A percentile compares a stretch with the other conserved stretches of the same genome.
phyloP scores from a whole-genome alignment of 106 monocot species.

The Cymbidium sinense region DNA sequence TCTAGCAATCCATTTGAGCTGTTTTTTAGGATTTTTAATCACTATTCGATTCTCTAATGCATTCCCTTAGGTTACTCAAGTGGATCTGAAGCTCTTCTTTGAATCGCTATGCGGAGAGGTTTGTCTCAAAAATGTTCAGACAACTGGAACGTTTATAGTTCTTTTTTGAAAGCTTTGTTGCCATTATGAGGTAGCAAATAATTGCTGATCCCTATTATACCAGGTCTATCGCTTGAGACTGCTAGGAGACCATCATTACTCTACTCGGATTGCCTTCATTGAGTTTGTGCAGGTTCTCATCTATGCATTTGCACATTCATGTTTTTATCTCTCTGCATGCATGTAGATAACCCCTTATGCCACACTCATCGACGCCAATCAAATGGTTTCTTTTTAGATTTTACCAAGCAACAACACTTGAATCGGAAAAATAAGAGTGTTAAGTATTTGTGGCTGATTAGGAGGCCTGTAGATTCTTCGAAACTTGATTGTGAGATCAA shows the following conservation, averaged over 20 bases:
- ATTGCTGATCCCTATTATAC: not conserved
- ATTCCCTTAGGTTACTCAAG: not conserved
- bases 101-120: conserved; percentile 9
- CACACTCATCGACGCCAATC: not conserved
- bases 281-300: conserved; percentile 18
- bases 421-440: too few species aligned
- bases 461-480: too few species aligned
- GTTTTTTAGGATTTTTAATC: not conserved
- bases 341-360: not conserved
- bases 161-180: not conserved
- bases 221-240: conserved; percentile 20
- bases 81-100: conserved; percentile 6
- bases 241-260: conserved; percentile 13
- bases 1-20: not conserved
- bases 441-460: too few species aligned
- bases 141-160: not conserved
- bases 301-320: too few species aligned
- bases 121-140: not conserved
- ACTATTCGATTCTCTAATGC: not conserved
- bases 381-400: not conserved
- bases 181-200: too few species aligned
- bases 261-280: conserved; percentile 20
- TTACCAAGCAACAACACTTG: not conserved
- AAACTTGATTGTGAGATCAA: too few species aligned
- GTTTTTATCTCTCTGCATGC: not conserved